Evolutionary conservation across 495 filamentous ascomycete species (phyloP).

Genomic region (Xylaria flabelliformis): DNA sequence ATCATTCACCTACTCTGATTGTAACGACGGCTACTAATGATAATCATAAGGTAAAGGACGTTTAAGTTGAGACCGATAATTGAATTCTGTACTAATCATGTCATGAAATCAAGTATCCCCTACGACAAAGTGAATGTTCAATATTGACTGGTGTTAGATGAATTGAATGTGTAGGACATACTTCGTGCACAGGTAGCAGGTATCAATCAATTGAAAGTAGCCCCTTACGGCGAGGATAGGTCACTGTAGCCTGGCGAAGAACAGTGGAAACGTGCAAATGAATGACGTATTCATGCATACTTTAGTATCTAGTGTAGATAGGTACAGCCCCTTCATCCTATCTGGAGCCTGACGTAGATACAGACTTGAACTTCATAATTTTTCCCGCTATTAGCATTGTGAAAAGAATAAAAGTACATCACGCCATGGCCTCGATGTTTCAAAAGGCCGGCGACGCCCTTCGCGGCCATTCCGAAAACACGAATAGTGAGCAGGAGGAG

Average conservation of each 20-base stretch:
- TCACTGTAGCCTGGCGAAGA: background rate
- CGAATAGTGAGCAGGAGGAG: constrained; percentile 32
- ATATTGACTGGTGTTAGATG: background rate
- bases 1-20: background rate
- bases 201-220: background rate
- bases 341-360: background rate
- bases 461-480: constrained; percentile 22
- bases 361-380: background rate
- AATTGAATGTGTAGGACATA: too few relatives aligned
- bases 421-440: constrained; percentile 34
- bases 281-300: constrained; percentile 6
- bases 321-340: background rate
- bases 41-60: background rate
- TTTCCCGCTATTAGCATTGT: background rate
- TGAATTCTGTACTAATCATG: background rate
- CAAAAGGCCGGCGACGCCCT: constrained; percentile 34
- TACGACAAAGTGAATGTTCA: background rate
- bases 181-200: too few relatives aligned
- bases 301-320: background rate
- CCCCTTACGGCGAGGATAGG: background rate
- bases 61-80: background rate
- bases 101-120: background rate
- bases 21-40: background rate
- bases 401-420: background rate
- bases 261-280: constrained; percentile 1